Evolutionary conservation across 2,329 filamentous ascomycete genomes (phyloP).

Genomic region (Pochonia chlamydosporia): DNA sequence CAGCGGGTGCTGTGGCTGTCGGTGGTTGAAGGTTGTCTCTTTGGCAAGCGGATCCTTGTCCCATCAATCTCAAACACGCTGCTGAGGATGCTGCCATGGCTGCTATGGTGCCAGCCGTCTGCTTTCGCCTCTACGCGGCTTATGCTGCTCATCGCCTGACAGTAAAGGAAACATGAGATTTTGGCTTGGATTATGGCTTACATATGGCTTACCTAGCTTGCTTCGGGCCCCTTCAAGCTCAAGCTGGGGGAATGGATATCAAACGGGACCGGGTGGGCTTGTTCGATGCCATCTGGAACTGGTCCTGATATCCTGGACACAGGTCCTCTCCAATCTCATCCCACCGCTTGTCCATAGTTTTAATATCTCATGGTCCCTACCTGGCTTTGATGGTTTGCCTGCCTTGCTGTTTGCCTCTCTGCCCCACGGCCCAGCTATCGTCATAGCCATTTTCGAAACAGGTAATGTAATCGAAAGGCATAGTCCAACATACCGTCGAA

Average conservation of each 20-base stretch:
- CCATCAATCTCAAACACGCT: constrained; percentile 48
- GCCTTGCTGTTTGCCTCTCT: not conserved
- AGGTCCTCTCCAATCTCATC: not conserved
- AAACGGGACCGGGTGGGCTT: constrained; percentile 1
- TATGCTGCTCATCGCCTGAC: not conserved
- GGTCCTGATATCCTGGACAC: not conserved
- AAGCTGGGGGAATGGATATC: not conserved
- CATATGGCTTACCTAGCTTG: not conserved
- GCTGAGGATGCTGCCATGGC: constrained; percentile 9
- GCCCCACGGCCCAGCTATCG: not conserved
- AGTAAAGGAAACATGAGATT: not conserved
- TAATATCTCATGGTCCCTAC: not conserved
- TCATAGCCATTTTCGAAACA: not conserved
- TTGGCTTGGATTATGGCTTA: not conserved
- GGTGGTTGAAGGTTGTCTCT: not conserved
- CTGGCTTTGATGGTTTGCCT: too few species aligned
- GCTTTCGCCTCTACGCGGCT: not conserved
- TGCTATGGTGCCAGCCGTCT: not conserved
- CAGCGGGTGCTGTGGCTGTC: not conserved
- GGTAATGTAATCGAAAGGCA: not conserved
- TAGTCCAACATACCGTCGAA: not conserved
- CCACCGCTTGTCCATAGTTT: not conserved
- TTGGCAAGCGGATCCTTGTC: constrained; percentile 38
- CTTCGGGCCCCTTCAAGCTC: not conserved
- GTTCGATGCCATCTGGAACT: not conserved